phyloP scores from a whole-genome alignment of 257 asterid species.

The Penstemon barbatus region DNA sequence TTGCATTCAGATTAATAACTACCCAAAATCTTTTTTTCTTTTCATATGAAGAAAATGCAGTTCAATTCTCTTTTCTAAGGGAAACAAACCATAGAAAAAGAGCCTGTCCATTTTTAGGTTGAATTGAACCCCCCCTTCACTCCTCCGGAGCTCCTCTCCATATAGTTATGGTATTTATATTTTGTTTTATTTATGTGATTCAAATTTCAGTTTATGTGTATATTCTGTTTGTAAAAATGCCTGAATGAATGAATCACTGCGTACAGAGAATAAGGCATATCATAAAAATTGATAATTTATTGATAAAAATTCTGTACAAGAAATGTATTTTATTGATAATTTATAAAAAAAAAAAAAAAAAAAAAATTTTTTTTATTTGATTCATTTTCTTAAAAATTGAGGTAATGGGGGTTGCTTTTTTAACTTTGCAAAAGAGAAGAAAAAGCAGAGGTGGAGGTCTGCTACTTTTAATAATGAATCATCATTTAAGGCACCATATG shows the following conservation, averaged over 20 bases:
- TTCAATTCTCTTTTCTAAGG: constrained; percentile 9
- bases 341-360: constrained; percentile 8
- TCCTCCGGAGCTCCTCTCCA: constrained; percentile 28
- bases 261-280: too few species aligned
- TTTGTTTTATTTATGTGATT: too few species aligned
- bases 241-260: too few species aligned
- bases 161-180: too few species aligned
- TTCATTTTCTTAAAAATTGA: background rate
- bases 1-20: too few species aligned
- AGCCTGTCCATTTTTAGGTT: constrained; percentile 34
- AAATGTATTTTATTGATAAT: too few species aligned
- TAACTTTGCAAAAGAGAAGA: constrained; percentile 16
- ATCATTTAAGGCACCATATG: background rate
- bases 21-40: background rate
- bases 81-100: constrained; percentile 31
- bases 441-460: constrained; percentile 17
- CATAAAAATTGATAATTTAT: too few species aligned
- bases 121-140: constrained; percentile 27
- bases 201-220: too few species aligned
- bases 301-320: too few species aligned
- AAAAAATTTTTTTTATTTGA: background rate
- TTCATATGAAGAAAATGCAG: constrained; percentile 9
- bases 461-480: constrained; percentile 27
- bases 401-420: constrained; percentile 4
- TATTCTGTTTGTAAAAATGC: too few species aligned